Base-by-base conservation (phyloP, 176 grass and related monocot genomes). In the Carex littledalei region DNA sequence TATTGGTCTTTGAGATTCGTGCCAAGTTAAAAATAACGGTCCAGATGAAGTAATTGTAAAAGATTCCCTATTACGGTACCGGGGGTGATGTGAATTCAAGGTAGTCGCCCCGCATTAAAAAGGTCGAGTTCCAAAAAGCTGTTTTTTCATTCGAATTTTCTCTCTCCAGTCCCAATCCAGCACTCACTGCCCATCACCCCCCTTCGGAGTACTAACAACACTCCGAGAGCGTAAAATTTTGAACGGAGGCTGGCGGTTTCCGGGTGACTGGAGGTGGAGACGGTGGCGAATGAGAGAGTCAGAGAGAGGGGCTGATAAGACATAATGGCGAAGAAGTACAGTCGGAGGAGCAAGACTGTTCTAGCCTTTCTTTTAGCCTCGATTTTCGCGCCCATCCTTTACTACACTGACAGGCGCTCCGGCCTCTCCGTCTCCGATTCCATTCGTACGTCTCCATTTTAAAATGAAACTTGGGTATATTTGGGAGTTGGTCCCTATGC, bases 351-450 rank as follows among this genome's bases (percentile, higher is more conserved):
- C 26, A 88, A 56, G 56, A 73, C 77, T 31, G 68, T 91, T 87
- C 78, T 98, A 39, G 41, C 91, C 8, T 86, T 98, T 15, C 89
- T 98, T 52, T 8, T 87, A 26, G 84, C 87, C 18, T 91, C 92
- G 17, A 89, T 98, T 81, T 84, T 93, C 47, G 89, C 95, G 59
- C 95, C 95, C 22, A 92, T 98, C 84, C 79, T 93, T 50, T 86
- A 94, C 81, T 97, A 87, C 86, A 87, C 84, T 61, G 84, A 60
- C 60, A 81, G 39, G 58, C 76, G 79, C 79, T 55, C 90, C 22
- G 41, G 1, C 32, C 81, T 91, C 26, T 84, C 24, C 24, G 24
- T 26, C 24, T 26, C 89, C 47, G 80, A 77, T 80, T 89, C 86
- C 39, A 80, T 67, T 55, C 76, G 92, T 97, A 91, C 70, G 86